A percentile compares a stretch with the other conserved stretches of the same genome.
Evolutionary conservation across 106 monocot species (phyloP).

Genomic region (Phalaenopsis aphrodite): DNA sequence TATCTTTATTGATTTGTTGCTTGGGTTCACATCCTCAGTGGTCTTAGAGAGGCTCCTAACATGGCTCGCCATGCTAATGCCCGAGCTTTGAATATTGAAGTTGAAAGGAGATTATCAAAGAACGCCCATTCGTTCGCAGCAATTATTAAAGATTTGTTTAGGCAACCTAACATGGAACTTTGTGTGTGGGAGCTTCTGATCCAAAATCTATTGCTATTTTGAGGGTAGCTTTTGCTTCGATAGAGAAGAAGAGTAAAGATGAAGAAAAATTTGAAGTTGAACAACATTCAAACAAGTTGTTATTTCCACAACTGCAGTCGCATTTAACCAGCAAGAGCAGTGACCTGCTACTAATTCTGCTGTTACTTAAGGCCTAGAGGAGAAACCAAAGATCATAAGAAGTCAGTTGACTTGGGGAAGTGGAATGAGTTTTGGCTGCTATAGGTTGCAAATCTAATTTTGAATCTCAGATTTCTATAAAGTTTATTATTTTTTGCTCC

Average conservation of each 20-base stretch:
- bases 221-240: conserved; percentile 62
- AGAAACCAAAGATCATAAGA: conserved; percentile 15
- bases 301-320: conserved; percentile 80
- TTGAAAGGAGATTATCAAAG: conserved; percentile 36
- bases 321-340: conserved; percentile 71
- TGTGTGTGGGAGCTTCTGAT: conserved; percentile 60
- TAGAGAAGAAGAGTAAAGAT: conserved; percentile 33
- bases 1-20: no score
- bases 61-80: conserved; percentile 74
- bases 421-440: no score
- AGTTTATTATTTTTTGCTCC: no score
- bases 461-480: not conserved
- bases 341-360: conserved; percentile 69
- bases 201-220: conserved; percentile 66
- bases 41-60: conserved; percentile 85
- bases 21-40: conserved; percentile 36
- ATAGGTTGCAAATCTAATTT: not conserved
- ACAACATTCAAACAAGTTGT: conserved; percentile 55
- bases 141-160: conserved; percentile 75
- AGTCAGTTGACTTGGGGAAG: not conserved
- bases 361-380: conserved; percentile 85
- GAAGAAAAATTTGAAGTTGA: conserved; percentile 41
- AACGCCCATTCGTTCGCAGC: conserved; percentile 58
- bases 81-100: conserved; percentile 45
- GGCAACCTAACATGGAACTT: conserved; percentile 93